phyloP scores from a whole-genome alignment of 208 protist genomes.

The Wallacemonas sp. region DNA sequence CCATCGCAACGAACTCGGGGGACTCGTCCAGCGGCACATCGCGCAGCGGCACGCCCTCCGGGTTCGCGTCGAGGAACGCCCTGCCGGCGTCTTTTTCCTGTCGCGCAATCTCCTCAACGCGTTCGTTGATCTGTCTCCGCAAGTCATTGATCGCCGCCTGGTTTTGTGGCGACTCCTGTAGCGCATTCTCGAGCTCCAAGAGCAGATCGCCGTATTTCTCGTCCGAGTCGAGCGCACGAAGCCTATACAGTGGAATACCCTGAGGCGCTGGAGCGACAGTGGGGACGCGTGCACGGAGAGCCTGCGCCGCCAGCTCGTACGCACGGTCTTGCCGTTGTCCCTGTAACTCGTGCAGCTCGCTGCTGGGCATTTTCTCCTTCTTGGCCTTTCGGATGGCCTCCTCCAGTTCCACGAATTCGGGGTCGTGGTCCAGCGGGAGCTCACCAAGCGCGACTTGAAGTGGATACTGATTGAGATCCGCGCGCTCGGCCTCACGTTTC shows the following conservation, averaged over 20 bases:
- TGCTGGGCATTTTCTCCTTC: background rate
- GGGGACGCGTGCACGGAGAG: constrained; percentile 24
- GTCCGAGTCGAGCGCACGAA: constrained; percentile 29
- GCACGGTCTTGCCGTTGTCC: constrained; percentile 40
- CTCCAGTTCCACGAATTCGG: constrained; percentile 34
- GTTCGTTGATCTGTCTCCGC: constrained; percentile 7
- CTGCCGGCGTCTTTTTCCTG: constrained; percentile 9
- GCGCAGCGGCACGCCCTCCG: constrained; percentile 36
- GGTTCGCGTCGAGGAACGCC: constrained; percentile 30
- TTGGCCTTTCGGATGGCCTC: constrained; percentile 11
- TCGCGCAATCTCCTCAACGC: constrained; percentile 16
- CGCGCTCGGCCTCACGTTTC: constrained; percentile 36
- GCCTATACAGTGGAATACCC: constrained; percentile 19
- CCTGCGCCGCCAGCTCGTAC: constrained; percentile 40
- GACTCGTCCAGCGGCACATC: constrained; percentile 36
- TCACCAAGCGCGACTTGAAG: constrained; percentile 36
- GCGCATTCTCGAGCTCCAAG: constrained; percentile 11
- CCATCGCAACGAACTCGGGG: constrained; percentile 23
- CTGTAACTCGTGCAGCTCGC: constrained; percentile 7
- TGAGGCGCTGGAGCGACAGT: constrained; percentile 26
- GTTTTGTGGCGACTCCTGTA: constrained; percentile 2
- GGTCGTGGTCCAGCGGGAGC: constrained; percentile 32
- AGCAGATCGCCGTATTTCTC: constrained; percentile 16
- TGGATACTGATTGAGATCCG: constrained; percentile 36
- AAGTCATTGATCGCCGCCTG: constrained; percentile 13